Percentiles rank a stretch among this genome's conserved stretches.
Conservation (phyloP, 2,329 filamentous ascomycete species). For the Colletotrichum sp. region DNA sequence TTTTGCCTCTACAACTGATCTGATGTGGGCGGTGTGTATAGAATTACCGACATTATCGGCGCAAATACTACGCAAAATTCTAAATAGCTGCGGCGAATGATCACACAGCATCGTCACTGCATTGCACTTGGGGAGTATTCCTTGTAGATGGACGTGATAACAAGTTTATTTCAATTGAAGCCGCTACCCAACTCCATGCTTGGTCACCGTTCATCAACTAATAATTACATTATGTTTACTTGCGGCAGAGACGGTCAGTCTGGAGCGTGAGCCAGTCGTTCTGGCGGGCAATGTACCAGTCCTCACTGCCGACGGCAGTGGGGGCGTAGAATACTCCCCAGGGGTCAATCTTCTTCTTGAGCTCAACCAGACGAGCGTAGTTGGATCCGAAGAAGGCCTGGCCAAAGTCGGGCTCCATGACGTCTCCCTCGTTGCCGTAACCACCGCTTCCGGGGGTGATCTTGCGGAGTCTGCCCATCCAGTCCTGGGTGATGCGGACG, state of each 20-base stretch:
- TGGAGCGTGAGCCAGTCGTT: conserved; percentile 20
- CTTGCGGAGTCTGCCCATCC: conserved; percentile 32
- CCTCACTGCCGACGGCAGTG: conserved; percentile 32
- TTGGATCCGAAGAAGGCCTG: conserved; percentile 33
- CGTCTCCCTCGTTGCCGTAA: conserved; percentile 35
- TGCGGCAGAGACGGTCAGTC: conserved; percentile 10
- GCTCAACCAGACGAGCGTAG: conserved; percentile 27
- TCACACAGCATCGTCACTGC: too few relatives aligned
- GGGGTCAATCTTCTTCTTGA: conserved; percentile 36
- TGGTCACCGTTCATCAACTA: background rate
- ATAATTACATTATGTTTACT: background rate
- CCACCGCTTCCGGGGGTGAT: conserved; percentile 27
- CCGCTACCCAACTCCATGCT: background rate
- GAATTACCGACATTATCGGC: too few relatives aligned
- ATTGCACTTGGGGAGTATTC: background rate
- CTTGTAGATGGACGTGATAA: background rate
- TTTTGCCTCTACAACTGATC: too few relatives aligned
- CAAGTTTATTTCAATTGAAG: background rate
- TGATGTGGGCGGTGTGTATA: too few relatives aligned
- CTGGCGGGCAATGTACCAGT: conserved; percentile 23
- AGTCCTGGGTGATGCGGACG: conserved; percentile 31
- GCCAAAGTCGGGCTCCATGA: conserved; percentile 33
- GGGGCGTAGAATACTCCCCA: conserved; percentile 30
- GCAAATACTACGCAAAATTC: too few relatives aligned
- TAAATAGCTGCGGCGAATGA: too few relatives aligned